A percentile compares a stretch with the other conserved stretches of the same genome.
Conservation (phyloP, 257 asterid genomes). For the Solanum sejunctum region DNA sequence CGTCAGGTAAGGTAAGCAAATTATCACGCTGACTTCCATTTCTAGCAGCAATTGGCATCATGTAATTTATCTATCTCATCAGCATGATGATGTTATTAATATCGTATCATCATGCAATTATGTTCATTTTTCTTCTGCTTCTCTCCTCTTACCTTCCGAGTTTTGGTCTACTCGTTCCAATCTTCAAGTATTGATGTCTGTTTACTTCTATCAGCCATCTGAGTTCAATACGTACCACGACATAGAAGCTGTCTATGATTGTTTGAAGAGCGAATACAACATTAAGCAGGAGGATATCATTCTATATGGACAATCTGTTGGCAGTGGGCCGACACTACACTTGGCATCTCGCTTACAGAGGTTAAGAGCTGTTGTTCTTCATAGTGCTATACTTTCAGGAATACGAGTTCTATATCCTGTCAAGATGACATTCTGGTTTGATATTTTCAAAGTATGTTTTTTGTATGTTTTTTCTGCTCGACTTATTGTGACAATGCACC, state of each 20-base stretch:
- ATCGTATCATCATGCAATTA: background rate
- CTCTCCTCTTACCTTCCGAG: background rate
- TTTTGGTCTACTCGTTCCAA: background rate
- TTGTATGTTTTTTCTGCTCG: background rate
- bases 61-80: background rate
- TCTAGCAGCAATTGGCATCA: background rate
- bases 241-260: slow-evolving; percentile 84
- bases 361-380: slow-evolving; percentile 86
- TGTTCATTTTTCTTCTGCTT: background rate
- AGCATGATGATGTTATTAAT: background rate
- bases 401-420: slow-evolving; percentile 88
- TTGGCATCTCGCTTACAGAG: slow-evolving; percentile 68
- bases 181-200: background rate
- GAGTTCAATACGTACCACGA: slow-evolving; percentile 89
- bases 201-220: slow-evolving; percentile 58
- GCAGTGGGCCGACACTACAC: slow-evolving; percentile 94
- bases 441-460: slow-evolving; percentile 53
- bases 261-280: slow-evolving; percentile 69
- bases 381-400: slow-evolving; percentile 98
- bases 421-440: slow-evolving; percentile 97
- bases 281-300: slow-evolving; percentile 91
- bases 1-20: slow-evolving; percentile 87
- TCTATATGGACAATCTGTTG: slow-evolving; percentile 95
- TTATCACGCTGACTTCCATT: background rate
- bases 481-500: background rate